Conservation (phyloP, 768 basidiomycete genomes). For the Sarcodon sp. region DNA sequence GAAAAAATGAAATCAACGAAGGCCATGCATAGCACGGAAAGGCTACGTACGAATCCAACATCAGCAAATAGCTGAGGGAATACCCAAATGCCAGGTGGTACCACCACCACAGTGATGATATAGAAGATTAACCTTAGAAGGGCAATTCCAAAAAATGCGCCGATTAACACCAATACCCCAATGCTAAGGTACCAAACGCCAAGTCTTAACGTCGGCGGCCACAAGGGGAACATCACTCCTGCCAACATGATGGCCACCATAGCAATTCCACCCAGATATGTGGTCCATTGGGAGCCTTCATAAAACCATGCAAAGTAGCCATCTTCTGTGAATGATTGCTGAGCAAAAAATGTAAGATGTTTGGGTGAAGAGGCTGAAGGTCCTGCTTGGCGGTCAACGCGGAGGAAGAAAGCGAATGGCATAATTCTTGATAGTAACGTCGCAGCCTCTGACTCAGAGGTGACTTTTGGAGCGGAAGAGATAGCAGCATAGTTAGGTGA, state of each 20-base stretch:
- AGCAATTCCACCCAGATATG: constrained; percentile 76
- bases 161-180: constrained; percentile 77
- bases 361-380: constrained; percentile 64
- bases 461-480: constrained; percentile 65
- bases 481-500: constrained; percentile 87
- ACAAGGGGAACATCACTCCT: constrained; percentile 98
- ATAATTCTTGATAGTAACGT: constrained; percentile 56
- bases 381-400: constrained; percentile 65
- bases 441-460: constrained; percentile 64
- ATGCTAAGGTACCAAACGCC: constrained; percentile 96
- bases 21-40: not conserved
- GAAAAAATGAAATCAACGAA: not conserved
- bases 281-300: constrained; percentile 88
- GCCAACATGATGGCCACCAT: constrained; percentile 94
- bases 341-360: constrained; percentile 63
- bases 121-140: constrained; percentile 90
- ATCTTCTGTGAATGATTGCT: constrained; percentile 66
- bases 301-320: constrained; percentile 97
- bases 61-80: constrained; percentile 98
- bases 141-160: constrained; percentile 81
- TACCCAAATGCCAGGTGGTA: constrained; percentile 93
- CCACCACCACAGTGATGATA: constrained; percentile 77
- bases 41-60: constrained; percentile 83
- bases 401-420: constrained; percentile 84
- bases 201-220: constrained; percentile 86